Percentiles rank a stretch among this genome's conserved stretches.
Conservation (phyloP, 2,329 filamentous ascomycete species). For the Aspergillus carbonarius region DNA sequence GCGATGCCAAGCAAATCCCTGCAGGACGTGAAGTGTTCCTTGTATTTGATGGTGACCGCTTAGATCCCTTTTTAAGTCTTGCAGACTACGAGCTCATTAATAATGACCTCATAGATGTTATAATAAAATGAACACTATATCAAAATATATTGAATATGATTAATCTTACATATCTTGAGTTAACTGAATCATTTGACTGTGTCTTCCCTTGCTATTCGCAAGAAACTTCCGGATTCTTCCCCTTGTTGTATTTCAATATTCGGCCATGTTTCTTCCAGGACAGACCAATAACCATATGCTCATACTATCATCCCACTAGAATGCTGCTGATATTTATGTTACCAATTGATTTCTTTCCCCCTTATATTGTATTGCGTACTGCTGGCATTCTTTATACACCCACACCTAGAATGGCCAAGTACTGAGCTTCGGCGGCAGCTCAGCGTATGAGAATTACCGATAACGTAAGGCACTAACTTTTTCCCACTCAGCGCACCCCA, state of each 20-base stretch:
- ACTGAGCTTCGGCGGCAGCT: background rate
- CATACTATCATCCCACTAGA: too few species aligned
- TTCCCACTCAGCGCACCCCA: background rate
- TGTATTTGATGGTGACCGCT: conserved; percentile 71
- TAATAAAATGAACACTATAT: conserved; percentile 47
- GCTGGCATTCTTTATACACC: too few species aligned
- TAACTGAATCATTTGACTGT: too few species aligned
- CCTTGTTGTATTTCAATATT: too few species aligned
- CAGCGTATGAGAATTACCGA: background rate
- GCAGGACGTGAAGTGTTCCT: conserved; percentile 59
- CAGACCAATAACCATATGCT: too few species aligned
- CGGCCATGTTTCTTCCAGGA: too few species aligned
- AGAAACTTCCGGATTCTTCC: too few species aligned
- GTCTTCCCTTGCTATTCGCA: too few species aligned
- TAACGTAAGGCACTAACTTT: background rate
- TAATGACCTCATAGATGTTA: conserved; percentile 72
- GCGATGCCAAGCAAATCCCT: conserved; percentile 53
- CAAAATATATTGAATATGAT: background rate
- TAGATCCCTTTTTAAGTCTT: conserved; percentile 62
- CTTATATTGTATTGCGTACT: too few species aligned
- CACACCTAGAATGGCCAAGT: background rate
- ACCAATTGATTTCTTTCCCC: too few species aligned
- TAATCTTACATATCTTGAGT: too few species aligned
- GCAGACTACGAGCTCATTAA: conserved; percentile 71
- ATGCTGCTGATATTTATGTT: too few species aligned